These are phyloP conservation scores for Gossypium sturtianum DNA, from an alignment of 345 rosid species.

Conservation along the genomic window DNA sequence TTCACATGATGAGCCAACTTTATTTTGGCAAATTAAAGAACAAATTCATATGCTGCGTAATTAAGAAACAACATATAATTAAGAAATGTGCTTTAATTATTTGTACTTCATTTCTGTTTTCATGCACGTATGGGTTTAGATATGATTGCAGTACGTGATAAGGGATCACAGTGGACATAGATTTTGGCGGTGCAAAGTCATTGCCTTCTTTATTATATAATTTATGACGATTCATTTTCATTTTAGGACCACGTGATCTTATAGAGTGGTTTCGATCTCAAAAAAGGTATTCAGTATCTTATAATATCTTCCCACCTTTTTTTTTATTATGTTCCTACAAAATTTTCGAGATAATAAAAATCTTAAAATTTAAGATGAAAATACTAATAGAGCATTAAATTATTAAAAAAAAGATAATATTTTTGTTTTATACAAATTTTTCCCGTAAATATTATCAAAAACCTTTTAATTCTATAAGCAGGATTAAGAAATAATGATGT, in stretches of 20 bases:
- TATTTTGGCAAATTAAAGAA: neutral
- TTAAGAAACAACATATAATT: constrained; percentile 3
- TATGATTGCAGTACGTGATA: constrained; percentile 2
- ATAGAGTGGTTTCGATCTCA: constrained; percentile 38
- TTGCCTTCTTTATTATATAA: neutral
- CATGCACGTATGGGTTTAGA: constrained; percentile 22
- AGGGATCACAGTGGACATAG: constrained; percentile 6
- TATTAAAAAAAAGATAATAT: too few relatives aligned
- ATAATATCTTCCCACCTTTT: neutral
- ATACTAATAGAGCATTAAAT: accelerated
- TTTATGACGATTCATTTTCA: neutral
- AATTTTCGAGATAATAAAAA: too few relatives aligned
- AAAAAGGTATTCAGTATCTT: constrained; percentile 41
- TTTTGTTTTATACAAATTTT: accelerated
- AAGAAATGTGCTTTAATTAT: neutral
- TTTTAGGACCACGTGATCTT: neutral
- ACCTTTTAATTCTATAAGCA: too few relatives aligned
- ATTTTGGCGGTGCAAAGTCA: constrained; percentile 7
- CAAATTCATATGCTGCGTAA: neutral
- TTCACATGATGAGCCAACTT: neutral
- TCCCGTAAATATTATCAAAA: too few relatives aligned
- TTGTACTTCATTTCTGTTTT: neutral
- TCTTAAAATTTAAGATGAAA: too few relatives aligned
- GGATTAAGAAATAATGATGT: too few relatives aligned
- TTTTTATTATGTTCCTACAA: too few relatives aligned